These are phyloP conservation scores for Pseudonitzschia multiseries DNA, from an alignment of 108 stramenopile species.

Conservation along the genomic window DNA sequence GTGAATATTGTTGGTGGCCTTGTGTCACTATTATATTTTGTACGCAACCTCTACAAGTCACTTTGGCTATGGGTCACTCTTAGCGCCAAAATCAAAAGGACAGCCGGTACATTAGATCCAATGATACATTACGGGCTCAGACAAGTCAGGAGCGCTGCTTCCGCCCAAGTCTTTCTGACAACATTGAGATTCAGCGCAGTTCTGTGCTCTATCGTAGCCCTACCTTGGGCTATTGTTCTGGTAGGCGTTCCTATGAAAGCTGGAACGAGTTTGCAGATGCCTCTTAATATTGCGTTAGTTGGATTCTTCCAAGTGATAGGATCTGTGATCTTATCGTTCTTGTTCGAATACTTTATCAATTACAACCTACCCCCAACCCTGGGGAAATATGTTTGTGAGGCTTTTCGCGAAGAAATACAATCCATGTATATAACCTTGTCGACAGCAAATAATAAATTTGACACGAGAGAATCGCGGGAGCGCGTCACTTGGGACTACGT, in stretches of 20 bases:
- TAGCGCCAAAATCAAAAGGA: constrained; percentile 12
- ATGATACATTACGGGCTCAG: constrained; percentile 4
- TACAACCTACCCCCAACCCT: constrained; percentile 27
- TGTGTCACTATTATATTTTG: constrained; percentile 19
- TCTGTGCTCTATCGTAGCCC: constrained; percentile 11
- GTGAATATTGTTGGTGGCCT: constrained; percentile 23
- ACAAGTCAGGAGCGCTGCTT: constrained; percentile 15
- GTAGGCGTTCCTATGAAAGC: too few relatives aligned
- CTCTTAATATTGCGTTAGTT: constrained; percentile 21
- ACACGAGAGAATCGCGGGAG: constrained; percentile 27
- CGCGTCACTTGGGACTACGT: constrained; percentile 39
- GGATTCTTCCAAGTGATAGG: constrained; percentile 12
- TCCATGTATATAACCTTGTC: constrained; percentile 1
- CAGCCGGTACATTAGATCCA: neutral
- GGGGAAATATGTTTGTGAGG: constrained; percentile 27
- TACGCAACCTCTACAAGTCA: constrained; percentile 20
- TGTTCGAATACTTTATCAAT: constrained; percentile 23
- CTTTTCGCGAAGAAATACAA: constrained; percentile 30
- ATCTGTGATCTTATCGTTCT: constrained; percentile 13
- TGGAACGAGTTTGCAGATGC: neutral
- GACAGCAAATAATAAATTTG: constrained; percentile 15
- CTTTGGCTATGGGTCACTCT: constrained; percentile 23
- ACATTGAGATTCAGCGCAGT: constrained; percentile 10
- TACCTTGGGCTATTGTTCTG: constrained; percentile 22
- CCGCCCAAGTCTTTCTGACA: constrained; percentile 16